These are phyloP conservation scores for Novymonas esmeraldas DNA, from an alignment of 208 protist species.

Conservation along the genomic window DNA sequence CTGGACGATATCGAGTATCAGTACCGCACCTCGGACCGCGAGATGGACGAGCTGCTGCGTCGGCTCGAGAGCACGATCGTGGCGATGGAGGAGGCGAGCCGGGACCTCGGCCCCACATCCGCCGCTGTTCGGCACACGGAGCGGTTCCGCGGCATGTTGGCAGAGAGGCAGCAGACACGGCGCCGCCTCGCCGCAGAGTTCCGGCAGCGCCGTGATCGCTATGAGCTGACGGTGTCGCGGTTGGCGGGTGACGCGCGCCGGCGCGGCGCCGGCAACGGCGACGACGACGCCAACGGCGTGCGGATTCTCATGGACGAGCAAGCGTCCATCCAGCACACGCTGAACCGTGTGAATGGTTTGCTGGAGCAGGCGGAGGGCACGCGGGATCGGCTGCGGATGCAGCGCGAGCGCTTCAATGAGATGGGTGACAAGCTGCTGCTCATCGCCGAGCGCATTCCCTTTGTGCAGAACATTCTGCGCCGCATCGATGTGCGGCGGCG, in stretches of 20 bases:
- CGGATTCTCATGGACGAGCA: conserved; percentile 83
- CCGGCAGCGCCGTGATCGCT: conserved; percentile 51
- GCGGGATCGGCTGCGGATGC: conserved; percentile 54
- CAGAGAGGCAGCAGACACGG: conserved; percentile 59
- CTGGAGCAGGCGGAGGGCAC: conserved; percentile 64
- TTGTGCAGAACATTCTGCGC: conserved; percentile 70
- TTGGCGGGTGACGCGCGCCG: conserved; percentile 22
- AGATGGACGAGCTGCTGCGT: conserved; percentile 29
- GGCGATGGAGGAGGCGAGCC: conserved; percentile 34
- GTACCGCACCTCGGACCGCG: conserved; percentile 23
- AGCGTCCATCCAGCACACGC: conserved; percentile 70
- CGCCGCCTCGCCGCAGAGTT: conserved; percentile 49
- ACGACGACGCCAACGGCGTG: conserved; percentile 42
- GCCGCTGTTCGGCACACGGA: conserved; percentile 51
- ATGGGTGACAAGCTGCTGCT: conserved; percentile 59
- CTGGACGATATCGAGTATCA: conserved; percentile 28
- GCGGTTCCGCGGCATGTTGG: conserved; percentile 57
- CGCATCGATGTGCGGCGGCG: conserved; percentile 73
- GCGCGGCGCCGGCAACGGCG: conserved; percentile 11
- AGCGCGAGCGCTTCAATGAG: conserved; percentile 69
- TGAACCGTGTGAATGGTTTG: conserved; percentile 59
- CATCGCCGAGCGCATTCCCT: conserved; percentile 74
- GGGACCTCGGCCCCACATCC: conserved; percentile 29
- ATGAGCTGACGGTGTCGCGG: conserved; percentile 59
- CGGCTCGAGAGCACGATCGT: conserved; percentile 30